phyloP scores from a whole-genome alignment of 2,329 filamentous ascomycete species.

The Teratosphaeriaceae sp. region DNA sequence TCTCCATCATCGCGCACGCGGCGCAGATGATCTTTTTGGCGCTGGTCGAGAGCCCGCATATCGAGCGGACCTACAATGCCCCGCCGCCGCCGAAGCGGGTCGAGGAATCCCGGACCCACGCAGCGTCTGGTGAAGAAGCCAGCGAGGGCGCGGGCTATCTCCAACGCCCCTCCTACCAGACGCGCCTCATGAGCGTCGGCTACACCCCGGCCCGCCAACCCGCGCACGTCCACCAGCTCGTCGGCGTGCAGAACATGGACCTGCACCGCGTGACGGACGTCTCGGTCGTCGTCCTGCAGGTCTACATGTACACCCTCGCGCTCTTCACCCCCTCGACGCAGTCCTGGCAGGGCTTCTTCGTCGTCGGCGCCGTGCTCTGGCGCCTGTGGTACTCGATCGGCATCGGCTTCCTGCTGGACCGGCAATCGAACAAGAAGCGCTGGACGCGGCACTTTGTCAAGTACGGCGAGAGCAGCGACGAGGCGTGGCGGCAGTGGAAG shows the following conservation, averaged over 20 bases:
- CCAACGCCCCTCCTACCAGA: conserved; percentile 35
- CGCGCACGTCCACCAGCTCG: conserved; percentile 64
- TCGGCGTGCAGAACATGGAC: conserved; percentile 80
- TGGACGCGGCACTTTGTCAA: conserved; percentile 99
- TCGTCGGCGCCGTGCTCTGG: conserved; percentile 73
- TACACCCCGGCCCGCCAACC: conserved; percentile 31
- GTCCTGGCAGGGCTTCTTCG: conserved; percentile 69
- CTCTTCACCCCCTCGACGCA: conserved; percentile 70
- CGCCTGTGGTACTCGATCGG: conserved; percentile 88
- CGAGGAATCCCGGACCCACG: conserved; percentile 43
- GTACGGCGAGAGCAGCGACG: conserved; percentile 80
- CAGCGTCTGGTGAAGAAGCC: not conserved
- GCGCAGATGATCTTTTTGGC: conserved; percentile 91
- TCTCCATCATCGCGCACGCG: conserved; percentile 89
- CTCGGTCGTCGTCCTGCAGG: conserved; percentile 66
- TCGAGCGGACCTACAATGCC: conserved; percentile 94
- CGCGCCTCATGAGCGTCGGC: conserved; percentile 30
- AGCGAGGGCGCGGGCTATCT: conserved; percentile 26
- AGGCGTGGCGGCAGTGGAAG: conserved; percentile 98
- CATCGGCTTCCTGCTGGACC: conserved; percentile 74
- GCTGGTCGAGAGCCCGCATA: conserved; percentile 92
- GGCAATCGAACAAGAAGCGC: conserved; percentile 82
- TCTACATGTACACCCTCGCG: conserved; percentile 69
- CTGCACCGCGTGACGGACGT: conserved; percentile 81
- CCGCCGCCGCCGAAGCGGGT: conserved; percentile 54